phyloP scores from a whole-genome alignment of 2,329 filamentous ascomycete genomes.

The Aspergillus sp. region DNA sequence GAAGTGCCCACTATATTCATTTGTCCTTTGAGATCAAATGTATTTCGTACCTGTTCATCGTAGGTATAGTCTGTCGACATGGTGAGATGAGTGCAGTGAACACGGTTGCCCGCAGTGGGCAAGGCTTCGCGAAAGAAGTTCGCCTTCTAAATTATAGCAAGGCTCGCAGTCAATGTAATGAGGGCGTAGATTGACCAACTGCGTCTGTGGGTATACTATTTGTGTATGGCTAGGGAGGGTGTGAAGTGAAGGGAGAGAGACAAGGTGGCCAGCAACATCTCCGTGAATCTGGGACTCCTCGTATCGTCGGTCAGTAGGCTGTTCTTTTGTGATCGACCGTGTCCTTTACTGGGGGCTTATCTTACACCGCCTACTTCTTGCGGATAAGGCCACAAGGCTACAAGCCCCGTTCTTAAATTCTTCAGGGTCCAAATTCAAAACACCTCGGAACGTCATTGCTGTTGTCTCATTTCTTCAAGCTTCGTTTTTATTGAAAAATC shows the following conservation, averaged over 20 bases:
- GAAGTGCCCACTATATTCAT: background rate
- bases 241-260: constrained; percentile 1
- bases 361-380: constrained; percentile 29
- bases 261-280: constrained; percentile 16
- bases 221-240: background rate
- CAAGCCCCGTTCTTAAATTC: background rate
- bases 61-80: constrained; percentile 97
- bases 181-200: too few species aligned
- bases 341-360: constrained; percentile 30
- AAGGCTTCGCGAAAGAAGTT: constrained; percentile 18
- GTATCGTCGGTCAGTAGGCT: constrained; percentile 19
- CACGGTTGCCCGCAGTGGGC: constrained; percentile 34
- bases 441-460: background rate
- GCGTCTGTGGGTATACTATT: background rate
- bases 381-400: constrained; percentile 9
- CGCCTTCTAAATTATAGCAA: background rate
- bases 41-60: constrained; percentile 72
- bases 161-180: background rate
- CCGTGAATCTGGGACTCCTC: constrained; percentile 10
- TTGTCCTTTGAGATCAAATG: background rate
- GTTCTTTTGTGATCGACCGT: constrained; percentile 38
- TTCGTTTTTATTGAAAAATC: background rate
- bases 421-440: background rate
- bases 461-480: background rate
- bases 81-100: constrained; percentile 30